Percentiles rank a stretch among this genome's conserved stretches.
Evolutionary conservation across 257 asterid species (phyloP).

Genomic region (Coffea canephora): DNA sequence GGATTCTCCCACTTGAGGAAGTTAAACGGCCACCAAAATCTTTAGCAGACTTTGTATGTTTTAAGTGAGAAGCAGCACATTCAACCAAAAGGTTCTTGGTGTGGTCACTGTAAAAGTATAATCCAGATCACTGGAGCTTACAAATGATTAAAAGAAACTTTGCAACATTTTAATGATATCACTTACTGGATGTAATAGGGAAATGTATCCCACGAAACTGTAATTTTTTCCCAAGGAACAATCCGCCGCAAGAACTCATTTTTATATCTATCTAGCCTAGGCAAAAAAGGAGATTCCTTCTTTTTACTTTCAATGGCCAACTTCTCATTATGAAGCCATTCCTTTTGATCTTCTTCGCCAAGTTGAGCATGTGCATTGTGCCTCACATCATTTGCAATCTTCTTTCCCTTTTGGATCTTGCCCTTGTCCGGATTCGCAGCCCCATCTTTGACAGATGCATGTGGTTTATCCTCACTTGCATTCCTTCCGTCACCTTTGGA

Average conservation of each 20-base stretch:
- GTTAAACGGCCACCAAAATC: conserved; percentile 71
- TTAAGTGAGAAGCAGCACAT: conserved; percentile 86
- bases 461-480: conserved; percentile 72
- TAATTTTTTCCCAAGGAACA: conserved; percentile 91
- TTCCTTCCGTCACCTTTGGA: conserved; percentile 93
- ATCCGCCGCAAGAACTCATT: conserved; percentile 78
- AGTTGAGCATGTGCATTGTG: conserved; percentile 82
- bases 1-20: conserved; percentile 86
- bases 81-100: conserved; percentile 76
- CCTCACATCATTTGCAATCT: conserved; percentile 26
- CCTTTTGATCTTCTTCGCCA: conserved; percentile 89
- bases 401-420: conserved; percentile 36
- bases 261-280: conserved; percentile 67
- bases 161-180: conserved; percentile 12
- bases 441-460: conserved; percentile 39
- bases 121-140: conserved; percentile 27
- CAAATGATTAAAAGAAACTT: conserved; percentile 9
- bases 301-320: conserved; percentile 74
- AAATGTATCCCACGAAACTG: conserved; percentile 90
- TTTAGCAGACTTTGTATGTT: conserved; percentile 59
- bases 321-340: conserved; percentile 84
- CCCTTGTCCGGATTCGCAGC: conserved; percentile 43
- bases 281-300: conserved; percentile 82
- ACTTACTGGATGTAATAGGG: conserved; percentile 86
- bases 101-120: conserved; percentile 53